These are phyloP conservation scores for Cyclocybe aegerita DNA, from an alignment of 768 basidiomycete species.

Conservation along the genomic window DNA sequence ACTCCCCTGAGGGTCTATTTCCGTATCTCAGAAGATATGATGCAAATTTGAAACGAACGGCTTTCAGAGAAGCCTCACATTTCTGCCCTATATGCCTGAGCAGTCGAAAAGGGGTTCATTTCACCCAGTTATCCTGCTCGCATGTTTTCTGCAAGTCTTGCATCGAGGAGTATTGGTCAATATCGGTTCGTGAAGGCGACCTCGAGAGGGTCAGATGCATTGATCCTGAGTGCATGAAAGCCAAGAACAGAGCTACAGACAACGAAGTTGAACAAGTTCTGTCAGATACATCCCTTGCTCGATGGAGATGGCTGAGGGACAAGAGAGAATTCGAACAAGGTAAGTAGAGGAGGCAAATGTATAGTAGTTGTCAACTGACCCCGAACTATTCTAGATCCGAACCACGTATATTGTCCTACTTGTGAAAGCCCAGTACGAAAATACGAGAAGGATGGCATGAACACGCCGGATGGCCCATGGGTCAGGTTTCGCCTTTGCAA, in stretches of 20 bases:
- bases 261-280: slow-evolving; percentile 70
- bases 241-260: slow-evolving; percentile 50
- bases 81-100: slow-evolving; percentile 72
- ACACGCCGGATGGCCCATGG: background rate
- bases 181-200: slow-evolving; percentile 76
- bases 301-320: slow-evolving; percentile 75
- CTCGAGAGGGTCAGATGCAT: slow-evolving; percentile 73
- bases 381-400: background rate
- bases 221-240: slow-evolving; percentile 68
- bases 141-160: slow-evolving; percentile 83
- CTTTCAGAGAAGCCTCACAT: slow-evolving; percentile 62
- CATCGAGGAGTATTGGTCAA: slow-evolving; percentile 71
- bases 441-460: background rate
- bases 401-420: background rate
- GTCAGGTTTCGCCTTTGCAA: background rate
- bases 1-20: slow-evolving; percentile 49
- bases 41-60: slow-evolving; percentile 34
- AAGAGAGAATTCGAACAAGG: slow-evolving; percentile 71
- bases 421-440: background rate
- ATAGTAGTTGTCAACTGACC: background rate
- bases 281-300: slow-evolving; percentile 54
- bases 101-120: slow-evolving; percentile 67
- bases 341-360: slow-evolving; percentile 14
- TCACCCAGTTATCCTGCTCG: slow-evolving; percentile 62
- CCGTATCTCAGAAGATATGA: slow-evolving; percentile 49